Evolutionary conservation across 495 filamentous ascomycete species (phyloP).

Genomic region (Opeltia flavorubescens): DNA sequence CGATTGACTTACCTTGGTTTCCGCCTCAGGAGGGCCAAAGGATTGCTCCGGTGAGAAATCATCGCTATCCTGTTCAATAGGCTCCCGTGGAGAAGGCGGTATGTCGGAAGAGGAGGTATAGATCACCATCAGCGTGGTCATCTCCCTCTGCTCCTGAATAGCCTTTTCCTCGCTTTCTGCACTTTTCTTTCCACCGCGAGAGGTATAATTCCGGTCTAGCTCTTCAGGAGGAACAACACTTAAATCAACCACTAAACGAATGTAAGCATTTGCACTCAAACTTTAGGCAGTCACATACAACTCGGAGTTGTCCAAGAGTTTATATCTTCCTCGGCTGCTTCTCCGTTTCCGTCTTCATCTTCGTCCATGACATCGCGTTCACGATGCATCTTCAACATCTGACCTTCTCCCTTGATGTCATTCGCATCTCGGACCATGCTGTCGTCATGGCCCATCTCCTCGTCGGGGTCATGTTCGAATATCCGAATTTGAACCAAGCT

Average conservation of each 20-base stretch:
- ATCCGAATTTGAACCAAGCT: conserved; percentile 56
- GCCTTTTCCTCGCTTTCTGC: conserved; percentile 52
- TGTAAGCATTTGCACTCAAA: conserved; percentile 15
- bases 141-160: conserved; percentile 56
- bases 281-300: conserved; percentile 18
- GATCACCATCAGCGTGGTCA: conserved; percentile 68
- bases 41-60: conserved; percentile 20
- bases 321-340: conserved; percentile 31
- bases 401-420: conserved; percentile 64
- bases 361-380: conserved; percentile 49
- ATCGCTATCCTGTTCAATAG: conserved; percentile 29
- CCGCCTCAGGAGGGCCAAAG: conserved; percentile 36
- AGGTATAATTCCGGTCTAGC: conserved; percentile 40
- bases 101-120: conserved; percentile 63
- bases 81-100: conserved; percentile 64
- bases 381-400: conserved; percentile 61
- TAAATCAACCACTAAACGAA: conserved; percentile 37
- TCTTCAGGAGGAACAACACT: conserved; percentile 35
- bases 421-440: conserved; percentile 52
- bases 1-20: conserved; percentile 28
- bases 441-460: conserved; percentile 57
- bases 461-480: conserved; percentile 69
- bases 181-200: conserved; percentile 44
- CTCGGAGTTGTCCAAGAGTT: conserved; percentile 30
- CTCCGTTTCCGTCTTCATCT: conserved; percentile 44